Base-by-base conservation (phyloP, 192 early-diverging fungal genomes). In the Allomyces javanicus region DNA sequence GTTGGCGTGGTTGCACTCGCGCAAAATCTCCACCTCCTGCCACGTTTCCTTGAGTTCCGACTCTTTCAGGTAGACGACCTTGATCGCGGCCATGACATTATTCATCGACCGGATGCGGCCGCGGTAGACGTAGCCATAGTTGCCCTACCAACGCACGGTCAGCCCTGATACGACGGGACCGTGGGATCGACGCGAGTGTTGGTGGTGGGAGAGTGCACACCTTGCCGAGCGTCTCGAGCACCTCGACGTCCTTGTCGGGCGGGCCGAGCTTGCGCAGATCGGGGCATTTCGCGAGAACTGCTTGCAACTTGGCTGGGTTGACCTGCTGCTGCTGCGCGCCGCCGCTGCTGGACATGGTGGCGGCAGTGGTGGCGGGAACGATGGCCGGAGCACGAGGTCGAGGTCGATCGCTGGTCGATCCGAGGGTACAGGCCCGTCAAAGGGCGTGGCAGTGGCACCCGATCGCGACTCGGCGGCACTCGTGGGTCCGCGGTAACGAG, bases 1-100 rank as follows among this genome's bases (percentile, higher is more conserved):
- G 67, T 84, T 84, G 23, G 75, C 76, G 65, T 85, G 83, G 40
- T 66, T 64, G 70, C 82, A 84, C 23, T 66, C 73, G 65, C 76
- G 68, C 70, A 85, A 66, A 61, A 85, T 83, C 63, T 85, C 83
- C 83, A 85, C 84, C 72, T 85, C 83, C n/a, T 84, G 76, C 43
- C 84, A 73, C 43, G 83, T 85, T 65, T 85, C 83, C 43, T 76
- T 76, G 44, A 85, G 73, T 69, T 85, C 83, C 50, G 84, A 82
- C 65, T 85, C 83, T 63, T 85, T 85, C 25, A 85, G 67, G 33
- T 78, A 78, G 26, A 85, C 83, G 40, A 85, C 83, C 69, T 85
- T 85, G 27, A 85, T 75, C 61, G 83, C 83, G 23, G 78, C 71
- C 12, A 80, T 72, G 62, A 81, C 82, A 62, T 77, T 76, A 26